Evolutionary conservation across 768 basidiomycete genomes (phyloP).

Genomic region (Thelephora aurantiotincta): DNA sequence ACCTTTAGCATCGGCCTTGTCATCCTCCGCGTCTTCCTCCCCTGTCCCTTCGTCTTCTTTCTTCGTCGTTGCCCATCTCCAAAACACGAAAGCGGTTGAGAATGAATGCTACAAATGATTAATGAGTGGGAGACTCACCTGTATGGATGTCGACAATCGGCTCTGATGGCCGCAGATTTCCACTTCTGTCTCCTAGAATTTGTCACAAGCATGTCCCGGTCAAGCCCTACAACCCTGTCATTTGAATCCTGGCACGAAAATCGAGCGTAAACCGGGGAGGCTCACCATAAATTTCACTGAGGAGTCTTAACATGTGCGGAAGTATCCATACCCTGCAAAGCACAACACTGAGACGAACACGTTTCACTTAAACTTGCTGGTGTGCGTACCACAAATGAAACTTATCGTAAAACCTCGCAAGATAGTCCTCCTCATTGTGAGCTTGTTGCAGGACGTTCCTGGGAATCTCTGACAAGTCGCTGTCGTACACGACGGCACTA

Average conservation of each 20-base stretch:
- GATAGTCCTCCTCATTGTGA: conserved; percentile 31
- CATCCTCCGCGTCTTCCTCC: not conserved
- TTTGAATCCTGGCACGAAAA: not conserved
- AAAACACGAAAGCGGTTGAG: not conserved
- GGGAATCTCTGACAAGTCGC: conserved; percentile 46
- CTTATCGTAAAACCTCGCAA: conserved; percentile 75
- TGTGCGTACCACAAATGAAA: conserved; percentile 40
- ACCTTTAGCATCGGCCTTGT: not conserved
- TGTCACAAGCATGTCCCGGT: conserved; percentile 43
- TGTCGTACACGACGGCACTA: conserved; percentile 67
- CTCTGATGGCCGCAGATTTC: conserved; percentile 35
- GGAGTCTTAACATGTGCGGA: conserved; percentile 37
- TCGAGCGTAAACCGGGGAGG: not conserved
- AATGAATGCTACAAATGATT: not conserved
- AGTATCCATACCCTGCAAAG: conserved; percentile 47
- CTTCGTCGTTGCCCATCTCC: conserved; percentile 29
- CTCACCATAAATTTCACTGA: conserved; percentile 63
- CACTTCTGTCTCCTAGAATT: conserved; percentile 43
- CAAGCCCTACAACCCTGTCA: conserved; percentile 28
- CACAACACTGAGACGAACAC: not conserved
- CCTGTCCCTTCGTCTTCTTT: conserved; percentile 24
- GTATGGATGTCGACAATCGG: conserved; percentile 49
- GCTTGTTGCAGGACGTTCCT: conserved; percentile 14
- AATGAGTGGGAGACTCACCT: conserved; percentile 29
- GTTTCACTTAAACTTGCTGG: not conserved